Percentiles rank a stretch among this genome's conserved stretches.
Evolutionary conservation across 106 monocot species (phyloP).

Genomic region (Dendrobium catenatum): DNA sequence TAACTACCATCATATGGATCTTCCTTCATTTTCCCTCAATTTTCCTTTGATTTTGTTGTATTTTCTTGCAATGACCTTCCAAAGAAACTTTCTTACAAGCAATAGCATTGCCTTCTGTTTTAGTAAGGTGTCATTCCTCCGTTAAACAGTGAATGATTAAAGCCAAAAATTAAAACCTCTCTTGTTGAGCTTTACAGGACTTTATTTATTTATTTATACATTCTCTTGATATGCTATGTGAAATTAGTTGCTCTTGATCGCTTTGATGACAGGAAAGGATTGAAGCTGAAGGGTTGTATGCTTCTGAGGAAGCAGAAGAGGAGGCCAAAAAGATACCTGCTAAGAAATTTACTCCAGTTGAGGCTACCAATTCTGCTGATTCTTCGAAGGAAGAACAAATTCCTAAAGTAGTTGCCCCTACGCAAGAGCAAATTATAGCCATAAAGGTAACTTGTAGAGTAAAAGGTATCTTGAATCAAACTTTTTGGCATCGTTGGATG

Average conservation of each 20-base stretch:
- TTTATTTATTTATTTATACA: background rate
- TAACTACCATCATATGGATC: too few relatives aligned
- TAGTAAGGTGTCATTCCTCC: too few relatives aligned
- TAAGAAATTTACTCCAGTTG: constrained; percentile 77
- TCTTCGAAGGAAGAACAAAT: constrained; percentile 39
- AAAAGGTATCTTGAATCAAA: background rate
- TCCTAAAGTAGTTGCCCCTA: constrained; percentile 72
- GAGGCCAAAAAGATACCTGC: constrained; percentile 63
- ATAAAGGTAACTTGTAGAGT: constrained; percentile 62
- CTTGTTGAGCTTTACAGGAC: background rate
- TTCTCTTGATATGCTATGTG: background rate
- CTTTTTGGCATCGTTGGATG: background rate
- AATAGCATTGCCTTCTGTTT: too few relatives aligned
- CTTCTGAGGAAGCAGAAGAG: constrained; percentile 86
- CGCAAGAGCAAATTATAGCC: constrained; percentile 95
- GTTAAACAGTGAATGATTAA: too few relatives aligned
- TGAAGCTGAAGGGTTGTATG: constrained; percentile 73
- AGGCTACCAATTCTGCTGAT: constrained; percentile 32
- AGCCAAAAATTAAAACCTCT: background rate
- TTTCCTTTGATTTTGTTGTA: too few relatives aligned
- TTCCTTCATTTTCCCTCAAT: too few relatives aligned
- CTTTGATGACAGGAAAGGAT: constrained; percentile 59
- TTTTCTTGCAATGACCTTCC: too few relatives aligned
- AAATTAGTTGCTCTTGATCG: background rate
- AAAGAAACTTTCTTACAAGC: too few relatives aligned